Conservation (phyloP, 164 flowering plant genomes). For the Sedum album region DNA sequence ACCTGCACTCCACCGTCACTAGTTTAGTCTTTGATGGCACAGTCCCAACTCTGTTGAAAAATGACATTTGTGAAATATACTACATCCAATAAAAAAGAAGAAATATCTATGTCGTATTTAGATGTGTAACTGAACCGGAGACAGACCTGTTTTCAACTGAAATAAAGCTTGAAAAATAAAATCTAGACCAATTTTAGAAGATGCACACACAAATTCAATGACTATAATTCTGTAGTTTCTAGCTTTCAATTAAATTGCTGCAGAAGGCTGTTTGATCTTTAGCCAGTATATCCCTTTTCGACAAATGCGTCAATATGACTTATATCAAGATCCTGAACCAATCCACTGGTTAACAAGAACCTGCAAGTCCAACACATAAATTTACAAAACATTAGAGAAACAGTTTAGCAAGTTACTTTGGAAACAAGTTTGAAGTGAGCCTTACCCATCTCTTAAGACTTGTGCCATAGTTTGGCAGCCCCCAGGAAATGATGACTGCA, state of each 20-base stretch:
- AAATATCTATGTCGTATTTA: too few species aligned
- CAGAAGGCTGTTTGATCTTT: not conserved
- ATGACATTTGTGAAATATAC: too few species aligned
- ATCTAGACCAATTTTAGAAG: not conserved
- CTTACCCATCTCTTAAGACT: constrained; percentile 52
- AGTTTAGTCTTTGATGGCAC: too few species aligned
- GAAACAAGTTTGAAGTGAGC: not conserved
- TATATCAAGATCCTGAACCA: constrained; percentile 51
- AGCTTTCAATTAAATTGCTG: not conserved
- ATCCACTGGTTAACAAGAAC: constrained; percentile 47
- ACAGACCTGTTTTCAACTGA: too few species aligned
- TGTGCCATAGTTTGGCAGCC: constrained; percentile 60
- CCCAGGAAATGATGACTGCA: constrained; percentile 67
- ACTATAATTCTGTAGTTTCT: not conserved
- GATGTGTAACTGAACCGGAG: too few species aligned
- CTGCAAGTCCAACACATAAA: constrained; percentile 22
- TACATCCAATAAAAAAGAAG: too few species aligned
- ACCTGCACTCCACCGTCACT: too few species aligned
- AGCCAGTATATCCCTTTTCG: constrained; percentile 23
- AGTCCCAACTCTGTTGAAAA: too few species aligned
- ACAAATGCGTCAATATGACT: constrained; percentile 43
- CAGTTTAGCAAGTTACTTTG: not conserved
- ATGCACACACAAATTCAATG: not conserved
- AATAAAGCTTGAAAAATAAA: too few species aligned
- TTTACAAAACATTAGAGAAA: not conserved